Evolutionary conservation across 2,329 filamentous ascomycete genomes (phyloP).

Genomic region (Botrytis elliptica): DNA sequence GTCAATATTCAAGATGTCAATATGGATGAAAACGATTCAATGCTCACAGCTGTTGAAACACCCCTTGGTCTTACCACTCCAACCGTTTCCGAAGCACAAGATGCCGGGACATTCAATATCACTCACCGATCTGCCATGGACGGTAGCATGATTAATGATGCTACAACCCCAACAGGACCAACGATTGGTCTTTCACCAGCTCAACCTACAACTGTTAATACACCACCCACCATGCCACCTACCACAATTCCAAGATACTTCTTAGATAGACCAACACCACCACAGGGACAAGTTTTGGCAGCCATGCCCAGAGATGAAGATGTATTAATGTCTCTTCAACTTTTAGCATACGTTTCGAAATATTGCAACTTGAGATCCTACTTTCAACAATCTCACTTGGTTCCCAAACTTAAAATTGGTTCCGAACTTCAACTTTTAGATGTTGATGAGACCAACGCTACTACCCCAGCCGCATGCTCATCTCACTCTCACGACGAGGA

Average conservation of each 20-base stretch:
- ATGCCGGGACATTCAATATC: conserved; percentile 90
- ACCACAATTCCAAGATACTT: conserved; percentile 77
- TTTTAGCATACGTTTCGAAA: conserved; percentile 96
- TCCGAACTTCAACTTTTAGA: conserved; percentile 80
- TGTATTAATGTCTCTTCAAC: conserved; percentile 94
- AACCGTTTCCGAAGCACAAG: conserved; percentile 77
- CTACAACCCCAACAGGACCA: conserved; percentile 64
- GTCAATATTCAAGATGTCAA: conserved; percentile 82
- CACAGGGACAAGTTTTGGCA: conserved; percentile 71
- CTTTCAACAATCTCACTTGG: conserved; percentile 92
- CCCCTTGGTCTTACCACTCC: conserved; percentile 74
- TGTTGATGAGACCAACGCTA: conserved; percentile 54
- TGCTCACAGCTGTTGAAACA: conserved; percentile 69
- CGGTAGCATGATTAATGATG: conserved; percentile 75
- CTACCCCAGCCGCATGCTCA: conserved; percentile 40
- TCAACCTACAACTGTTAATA: conserved; percentile 57
- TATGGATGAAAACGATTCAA: conserved; percentile 74
- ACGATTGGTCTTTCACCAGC: conserved; percentile 71
- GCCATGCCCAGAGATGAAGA: conserved; percentile 97
- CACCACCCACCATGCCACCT: conserved; percentile 72
- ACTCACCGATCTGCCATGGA: conserved; percentile 82
- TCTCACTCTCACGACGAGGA: conserved; percentile 61
- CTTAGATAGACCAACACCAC: conserved; percentile 66
- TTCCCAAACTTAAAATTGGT: conserved; percentile 87
- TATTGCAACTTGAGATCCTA: conserved; percentile 96